Percentiles rank a stretch among this genome's conserved stretches.
Conservation (phyloP, 2,329 filamentous ascomycete species). For the Aspergillus flavus region DNA sequence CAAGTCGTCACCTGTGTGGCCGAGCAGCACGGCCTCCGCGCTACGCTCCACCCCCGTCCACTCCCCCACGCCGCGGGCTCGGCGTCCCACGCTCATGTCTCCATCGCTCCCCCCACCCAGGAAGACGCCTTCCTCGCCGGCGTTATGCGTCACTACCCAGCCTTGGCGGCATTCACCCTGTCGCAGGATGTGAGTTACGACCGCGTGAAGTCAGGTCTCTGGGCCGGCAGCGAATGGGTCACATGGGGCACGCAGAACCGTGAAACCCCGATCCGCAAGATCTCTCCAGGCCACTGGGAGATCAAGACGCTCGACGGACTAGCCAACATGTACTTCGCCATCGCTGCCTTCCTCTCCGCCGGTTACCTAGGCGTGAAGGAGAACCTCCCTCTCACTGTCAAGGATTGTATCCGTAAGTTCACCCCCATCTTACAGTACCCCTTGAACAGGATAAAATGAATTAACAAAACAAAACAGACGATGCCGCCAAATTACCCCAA, state of each 20-base stretch:
- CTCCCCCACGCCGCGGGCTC: slow-evolving; percentile 57
- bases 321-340: slow-evolving; percentile 74
- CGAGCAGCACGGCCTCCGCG: slow-evolving; percentile 62
- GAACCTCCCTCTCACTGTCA: slow-evolving; percentile 26
- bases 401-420: slow-evolving; percentile 38
- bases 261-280: slow-evolving; percentile 71
- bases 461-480: slow-evolving; percentile 23
- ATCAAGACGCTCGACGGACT: slow-evolving; percentile 76
- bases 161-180: slow-evolving; percentile 70
- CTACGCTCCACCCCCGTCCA: slow-evolving; percentile 76
- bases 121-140: slow-evolving; percentile 70
- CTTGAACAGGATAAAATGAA: background rate
- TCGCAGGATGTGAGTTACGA: slow-evolving; percentile 69
- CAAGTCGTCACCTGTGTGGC: slow-evolving; percentile 70
- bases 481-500: slow-evolving; percentile 36
- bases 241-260: slow-evolving; percentile 82
- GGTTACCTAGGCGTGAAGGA: slow-evolving; percentile 59
- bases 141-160: slow-evolving; percentile 66
- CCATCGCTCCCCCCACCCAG: slow-evolving; percentile 58
- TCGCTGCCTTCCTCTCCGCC: slow-evolving; percentile 62
- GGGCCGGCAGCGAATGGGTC: slow-evolving; percentile 78
- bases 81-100: slow-evolving; percentile 66
- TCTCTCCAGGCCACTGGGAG: slow-evolving; percentile 72
- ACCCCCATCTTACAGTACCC: background rate
- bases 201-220: slow-evolving; percentile 67